Conservation (phyloP, 2,329 filamentous ascomycete species). For the Ophiostoma triangulosporum region DNA sequence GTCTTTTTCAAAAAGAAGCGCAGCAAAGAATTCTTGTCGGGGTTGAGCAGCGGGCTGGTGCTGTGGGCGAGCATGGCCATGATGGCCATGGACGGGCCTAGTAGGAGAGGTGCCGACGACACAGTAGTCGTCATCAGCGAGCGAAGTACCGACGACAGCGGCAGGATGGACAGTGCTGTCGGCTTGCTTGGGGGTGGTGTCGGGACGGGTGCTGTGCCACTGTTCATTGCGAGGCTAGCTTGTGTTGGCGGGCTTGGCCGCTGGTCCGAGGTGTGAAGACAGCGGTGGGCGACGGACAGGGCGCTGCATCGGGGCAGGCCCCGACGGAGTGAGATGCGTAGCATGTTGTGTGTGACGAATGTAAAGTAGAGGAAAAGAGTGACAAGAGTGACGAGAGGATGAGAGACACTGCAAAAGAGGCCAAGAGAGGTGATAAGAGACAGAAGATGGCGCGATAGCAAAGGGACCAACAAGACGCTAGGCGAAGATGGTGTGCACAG, state of each 20-base stretch:
- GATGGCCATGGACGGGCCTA: constrained; percentile 53
- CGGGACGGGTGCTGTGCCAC: neutral
- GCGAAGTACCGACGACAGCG: constrained; percentile 51
- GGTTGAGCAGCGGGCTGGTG: constrained; percentile 50
- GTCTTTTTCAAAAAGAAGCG: constrained; percentile 61
- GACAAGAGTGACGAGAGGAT: neutral
- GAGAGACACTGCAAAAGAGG: neutral
- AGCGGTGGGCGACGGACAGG: neutral
- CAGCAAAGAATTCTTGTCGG: constrained; percentile 62
- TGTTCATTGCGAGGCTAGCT: neutral
- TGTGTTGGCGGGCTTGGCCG: neutral
- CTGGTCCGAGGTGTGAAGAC: constrained; percentile 7
- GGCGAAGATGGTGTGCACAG: neutral
- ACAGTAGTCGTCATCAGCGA: constrained; percentile 56
- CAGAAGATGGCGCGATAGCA: neutral
- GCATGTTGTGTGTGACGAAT: neutral
- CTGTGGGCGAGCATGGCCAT: constrained; percentile 60
- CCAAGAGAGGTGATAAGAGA: neutral
- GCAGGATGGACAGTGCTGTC: constrained; percentile 48
- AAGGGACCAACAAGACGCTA: neutral
- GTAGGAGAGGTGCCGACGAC: constrained; percentile 55
- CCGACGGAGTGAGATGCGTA: neutral
- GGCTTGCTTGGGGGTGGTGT: neutral
- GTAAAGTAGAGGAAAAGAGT: neutral
- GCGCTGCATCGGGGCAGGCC: constrained; percentile 1